Base-by-base conservation (phyloP, 2,329 filamentous ascomycete species). In the Talaromyces sp. region DNA sequence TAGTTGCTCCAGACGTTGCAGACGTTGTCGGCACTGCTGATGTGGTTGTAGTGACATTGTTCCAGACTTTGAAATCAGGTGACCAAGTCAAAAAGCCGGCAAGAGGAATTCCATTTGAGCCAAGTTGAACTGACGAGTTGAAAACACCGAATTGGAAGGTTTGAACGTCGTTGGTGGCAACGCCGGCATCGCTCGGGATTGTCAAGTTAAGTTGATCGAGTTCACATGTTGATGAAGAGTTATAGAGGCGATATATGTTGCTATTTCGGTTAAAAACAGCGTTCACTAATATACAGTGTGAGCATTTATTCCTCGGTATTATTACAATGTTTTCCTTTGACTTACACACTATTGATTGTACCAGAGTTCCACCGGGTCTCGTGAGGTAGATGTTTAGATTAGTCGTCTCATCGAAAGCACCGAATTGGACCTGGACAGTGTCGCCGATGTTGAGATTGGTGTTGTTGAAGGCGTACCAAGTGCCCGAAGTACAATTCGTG, bases 181-280 rank as follows among this genome's bases (percentile, higher is more conserved):
- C 45, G 10, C 59, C 59, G 2, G 19, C 27, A 50, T 35, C 43
- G 7, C 22, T 61, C 27, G 59, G 59, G 31, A 61, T 61, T 4
- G 59, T 61, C 19, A 61, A n/a, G 33, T 61, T 61, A 7, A 61
- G 31, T 49, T 61, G 59, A 50, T 61, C 43, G 11, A 61, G 59
- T 52, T 37, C 19, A 14, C 59, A 61, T n/a, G 59, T 61, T 37
- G 59, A 61, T n/a, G 59, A 61, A 6, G 59, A 61, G 19, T 61
- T 61, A 27, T 61, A 61, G 27, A 61, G 14, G 16, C 45, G 43
- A 35, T 52, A 61, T 49, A 50, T 33, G 9, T 27, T 7, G 45
- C 31, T 52, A 1, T 37, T 24, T 31, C 22, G n/a, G 33, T 2
- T 41, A 14, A 61, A 61, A 50, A 10, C 43, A 39, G 59, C 59